A percentile compares a stretch with the other conserved stretches of the same genome.
These are phyloP conservation scores for Alopecurus myosuroides DNA, from an alignment of 176 grass and related monocot species.

Conservation along the genomic window DNA sequence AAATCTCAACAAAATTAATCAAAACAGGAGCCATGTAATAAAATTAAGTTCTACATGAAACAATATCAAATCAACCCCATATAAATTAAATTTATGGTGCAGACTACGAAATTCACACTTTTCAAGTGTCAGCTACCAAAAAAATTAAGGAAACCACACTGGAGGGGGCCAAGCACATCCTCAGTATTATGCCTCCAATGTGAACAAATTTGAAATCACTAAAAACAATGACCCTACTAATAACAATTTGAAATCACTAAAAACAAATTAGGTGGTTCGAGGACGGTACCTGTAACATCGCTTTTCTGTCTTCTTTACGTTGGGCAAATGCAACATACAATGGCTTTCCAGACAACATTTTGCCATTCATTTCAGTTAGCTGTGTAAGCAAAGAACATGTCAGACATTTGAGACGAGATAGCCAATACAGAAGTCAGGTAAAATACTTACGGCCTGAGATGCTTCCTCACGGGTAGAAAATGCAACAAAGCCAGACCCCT, in stretches of 20 bases:
- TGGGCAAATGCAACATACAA: conserved; percentile 93
- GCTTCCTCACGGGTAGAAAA: conserved; percentile 81
- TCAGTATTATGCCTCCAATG: neutral
- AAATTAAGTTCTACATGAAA: neutral
- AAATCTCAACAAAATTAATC: neutral
- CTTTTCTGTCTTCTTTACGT: conserved; percentile 92
- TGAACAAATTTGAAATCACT: too few species aligned
- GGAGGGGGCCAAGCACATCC: neutral
- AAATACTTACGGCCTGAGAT: conserved; percentile 69
- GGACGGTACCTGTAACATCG: conserved; percentile 68
- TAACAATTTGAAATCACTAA: neutral
- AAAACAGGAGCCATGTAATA: neutral
- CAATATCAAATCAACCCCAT: neutral
- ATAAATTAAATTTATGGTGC: neutral
- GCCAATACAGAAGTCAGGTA: neutral
- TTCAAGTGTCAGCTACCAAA: neutral
- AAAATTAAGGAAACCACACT: neutral
- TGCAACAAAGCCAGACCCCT: conserved; percentile 87
- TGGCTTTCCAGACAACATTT: conserved; percentile 89
- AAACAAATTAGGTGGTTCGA: neutral
- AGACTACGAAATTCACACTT: neutral
- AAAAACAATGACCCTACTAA: neutral
- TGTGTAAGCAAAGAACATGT: conserved; percentile 30
- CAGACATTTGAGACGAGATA: neutral
- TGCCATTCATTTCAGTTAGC: conserved; percentile 91